Percentiles rank a stretch among this genome's conserved stretches.
phyloP scores from a whole-genome alignment of 2,329 filamentous ascomycete genomes.

The Spiromastix sp. region DNA sequence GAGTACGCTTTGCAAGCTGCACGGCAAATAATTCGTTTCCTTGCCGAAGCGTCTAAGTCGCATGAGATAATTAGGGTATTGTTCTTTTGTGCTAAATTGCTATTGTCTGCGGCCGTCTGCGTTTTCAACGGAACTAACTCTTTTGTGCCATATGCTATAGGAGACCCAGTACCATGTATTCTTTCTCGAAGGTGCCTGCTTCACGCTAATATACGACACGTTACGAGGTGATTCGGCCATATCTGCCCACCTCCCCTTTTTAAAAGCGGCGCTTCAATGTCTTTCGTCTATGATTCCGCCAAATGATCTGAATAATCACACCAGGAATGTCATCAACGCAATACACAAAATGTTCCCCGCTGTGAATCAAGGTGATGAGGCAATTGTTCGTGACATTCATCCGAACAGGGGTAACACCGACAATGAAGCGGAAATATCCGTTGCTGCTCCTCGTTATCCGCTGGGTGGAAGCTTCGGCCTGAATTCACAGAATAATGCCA shows the following conservation, averaged over 20 bases:
- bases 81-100: neutral
- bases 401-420: no score
- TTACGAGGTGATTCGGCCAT: neutral
- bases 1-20: slow-evolving; percentile 33
- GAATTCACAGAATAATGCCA: no score
- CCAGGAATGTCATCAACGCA: neutral
- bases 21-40: slow-evolving; percentile 30
- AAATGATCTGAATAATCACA: slow-evolving; percentile 3
- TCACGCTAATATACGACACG: slow-evolving; percentile 32
- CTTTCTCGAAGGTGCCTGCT: slow-evolving; percentile 33
- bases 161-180: slow-evolving; percentile 37
- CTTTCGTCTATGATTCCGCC: slow-evolving; percentile 1
- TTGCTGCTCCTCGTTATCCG: no score
- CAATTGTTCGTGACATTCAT: neutral
- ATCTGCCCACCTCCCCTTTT: neutral
- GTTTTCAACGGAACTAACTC: no score
- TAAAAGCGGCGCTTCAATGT: neutral
- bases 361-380: neutral
- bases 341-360: neutral
- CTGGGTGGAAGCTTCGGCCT: no score
- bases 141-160: no score
- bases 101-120: no score
- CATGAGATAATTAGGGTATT: slow-evolving; percentile 32
- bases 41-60: slow-evolving; percentile 29
- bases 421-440: no score